These are phyloP conservation scores for Cadophora malorum DNA, from an alignment of 2,329 filamentous ascomycete genomes.

Conservation along the genomic window DNA sequence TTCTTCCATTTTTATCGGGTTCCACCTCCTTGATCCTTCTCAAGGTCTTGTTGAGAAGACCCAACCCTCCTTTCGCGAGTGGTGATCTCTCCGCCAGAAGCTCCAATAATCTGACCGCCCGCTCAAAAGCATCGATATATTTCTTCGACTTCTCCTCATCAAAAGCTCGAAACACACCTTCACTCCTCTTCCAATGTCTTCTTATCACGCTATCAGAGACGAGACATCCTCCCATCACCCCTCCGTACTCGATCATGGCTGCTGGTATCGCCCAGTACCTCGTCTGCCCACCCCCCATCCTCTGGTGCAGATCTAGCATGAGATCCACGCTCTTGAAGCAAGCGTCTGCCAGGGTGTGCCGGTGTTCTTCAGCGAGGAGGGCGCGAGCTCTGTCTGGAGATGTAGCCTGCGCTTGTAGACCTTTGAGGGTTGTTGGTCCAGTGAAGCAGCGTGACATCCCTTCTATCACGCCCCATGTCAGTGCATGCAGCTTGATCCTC, in stretches of 20 bases:
- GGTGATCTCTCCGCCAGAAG: slow-evolving; percentile 7
- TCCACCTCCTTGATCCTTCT: neutral
- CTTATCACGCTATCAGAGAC: neutral
- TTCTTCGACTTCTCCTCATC: neutral
- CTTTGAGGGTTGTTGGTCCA: neutral
- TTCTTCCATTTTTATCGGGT: neutral
- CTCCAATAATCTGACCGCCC: neutral
- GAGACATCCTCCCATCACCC: neutral
- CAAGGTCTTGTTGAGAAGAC: neutral
- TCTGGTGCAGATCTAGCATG: neutral
- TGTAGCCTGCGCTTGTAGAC: neutral
- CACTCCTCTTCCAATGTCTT: neutral
- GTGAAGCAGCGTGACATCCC: slow-evolving; percentile 10
- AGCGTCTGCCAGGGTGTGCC: slow-evolving; percentile 5
- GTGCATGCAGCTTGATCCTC: neutral
- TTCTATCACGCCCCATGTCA: slow-evolving; percentile 5
- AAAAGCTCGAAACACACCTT: neutral
- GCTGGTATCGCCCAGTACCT: slow-evolving; percentile 6
- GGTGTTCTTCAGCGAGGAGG: slow-evolving; percentile 1
- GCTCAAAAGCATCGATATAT: neutral
- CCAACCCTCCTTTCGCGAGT: neutral
- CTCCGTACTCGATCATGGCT: slow-evolving; percentile 11
- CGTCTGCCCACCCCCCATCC: slow-evolving; percentile 9
- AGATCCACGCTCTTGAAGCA: neutral
- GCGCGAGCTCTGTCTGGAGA: neutral